Conservation (phyloP, 176 grass and related monocot species). For the Carex pumila region DNA sequence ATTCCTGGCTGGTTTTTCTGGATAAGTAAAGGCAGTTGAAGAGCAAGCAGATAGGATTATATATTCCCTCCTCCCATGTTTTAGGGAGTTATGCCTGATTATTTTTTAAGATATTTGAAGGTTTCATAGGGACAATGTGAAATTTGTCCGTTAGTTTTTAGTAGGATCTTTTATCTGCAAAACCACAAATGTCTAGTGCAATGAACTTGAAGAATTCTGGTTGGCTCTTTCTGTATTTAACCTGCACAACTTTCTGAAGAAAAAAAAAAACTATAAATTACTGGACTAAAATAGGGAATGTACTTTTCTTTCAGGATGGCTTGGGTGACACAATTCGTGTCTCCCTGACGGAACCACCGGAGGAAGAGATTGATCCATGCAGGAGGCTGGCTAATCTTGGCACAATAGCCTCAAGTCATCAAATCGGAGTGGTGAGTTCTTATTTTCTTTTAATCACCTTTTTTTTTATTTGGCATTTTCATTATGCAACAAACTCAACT, state of each 20-base stretch:
- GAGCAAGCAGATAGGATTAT: background rate
- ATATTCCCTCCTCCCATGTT: background rate
- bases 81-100: background rate
- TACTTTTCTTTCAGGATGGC: slow-evolving; percentile 62
- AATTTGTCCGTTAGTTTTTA: background rate
- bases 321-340: slow-evolving; percentile 96
- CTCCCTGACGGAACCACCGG: slow-evolving; percentile 92
- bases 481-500: slow-evolving; percentile 12
- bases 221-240: background rate
- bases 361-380: slow-evolving; percentile 94
- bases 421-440: slow-evolving; percentile 66
- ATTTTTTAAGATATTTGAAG: background rate
- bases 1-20: background rate
- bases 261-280: background rate
- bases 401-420: slow-evolving; percentile 50
- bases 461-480: background rate
- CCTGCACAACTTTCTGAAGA: background rate
- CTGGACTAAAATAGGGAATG: background rate
- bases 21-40: background rate
- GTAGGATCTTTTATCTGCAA: background rate
- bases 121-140: background rate
- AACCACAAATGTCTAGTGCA: background rate
- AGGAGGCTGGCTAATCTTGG: slow-evolving; percentile 79
- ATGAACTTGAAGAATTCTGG: background rate
- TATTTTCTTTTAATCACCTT: slow-evolving; percentile 6